Evolutionary conservation across 192 early-diverging fungal species (phyloP), one percentile per base, ranked within the genome.

Genomic region (Radiomyces spectabilis): DNA sequence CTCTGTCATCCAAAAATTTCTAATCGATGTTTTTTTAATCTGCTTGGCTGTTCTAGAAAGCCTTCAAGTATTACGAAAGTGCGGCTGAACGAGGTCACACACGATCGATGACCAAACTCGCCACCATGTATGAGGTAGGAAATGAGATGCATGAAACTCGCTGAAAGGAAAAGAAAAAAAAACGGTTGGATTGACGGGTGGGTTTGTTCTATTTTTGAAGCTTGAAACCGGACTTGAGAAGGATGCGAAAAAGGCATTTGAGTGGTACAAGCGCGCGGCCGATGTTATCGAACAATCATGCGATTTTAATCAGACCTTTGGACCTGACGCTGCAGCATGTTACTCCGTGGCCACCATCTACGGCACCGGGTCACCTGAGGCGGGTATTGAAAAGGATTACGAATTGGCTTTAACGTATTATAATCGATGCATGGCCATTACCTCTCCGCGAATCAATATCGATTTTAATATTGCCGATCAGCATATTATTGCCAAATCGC

Each of bases 51-150:
- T 18, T 19, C 7, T 38, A 69, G 67, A 56, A 41, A 37, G 60
- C 67, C 22, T 45, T 63, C 25, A 50, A 58, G 4, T 41, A 55
- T 25, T 69, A 59, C 46, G 22, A 50, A 26, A 42, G 29, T 50
- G 61, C 61, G 16, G 67, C 67, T 18, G 50, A 58, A 32, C 48
- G 57, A 37, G 60, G 60, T 27, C 55, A 69, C 30, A 69, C 61
- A 13, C 32, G 31, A 27, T 52, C 67, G 16, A 69, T 69, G 67
- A 48, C 63, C 33, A 69, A 69, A 37, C 56, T 53, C 4, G 67
- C 61, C 18, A 56, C 56, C 16, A 31, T 69, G 26, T 69, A 69
- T 46, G 67, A 69, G 60, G 66, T 69, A 61, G 43, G 41, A 10
- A 18, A 9, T 10, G 22, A 32, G 10, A n/a, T n/a, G n/a, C n/a